phyloP scores from a whole-genome alignment of 1,284 basidiomycete species.

The Phylloboletellus chloephorus region DNA sequence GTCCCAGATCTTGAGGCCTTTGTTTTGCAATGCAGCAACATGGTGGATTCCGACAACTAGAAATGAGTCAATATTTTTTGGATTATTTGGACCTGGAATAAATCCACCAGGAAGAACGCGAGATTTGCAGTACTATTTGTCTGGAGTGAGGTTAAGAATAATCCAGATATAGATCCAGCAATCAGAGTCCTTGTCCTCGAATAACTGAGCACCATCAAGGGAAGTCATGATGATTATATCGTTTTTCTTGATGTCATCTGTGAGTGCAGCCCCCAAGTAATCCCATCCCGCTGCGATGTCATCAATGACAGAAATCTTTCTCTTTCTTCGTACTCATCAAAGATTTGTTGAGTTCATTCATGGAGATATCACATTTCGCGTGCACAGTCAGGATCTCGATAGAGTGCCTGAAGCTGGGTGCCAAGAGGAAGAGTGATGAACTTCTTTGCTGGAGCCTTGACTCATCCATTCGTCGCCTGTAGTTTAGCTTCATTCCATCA shows the following conservation, averaged over 20 bases:
- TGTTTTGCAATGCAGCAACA: background rate
- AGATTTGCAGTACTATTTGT: background rate
- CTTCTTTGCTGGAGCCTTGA: background rate
- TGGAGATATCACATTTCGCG: slow-evolving; percentile 1
- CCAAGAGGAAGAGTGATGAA: background rate
- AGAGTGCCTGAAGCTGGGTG: slow-evolving; percentile 4
- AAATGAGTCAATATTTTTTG: slow-evolving; percentile 8
- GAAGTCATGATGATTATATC: background rate
- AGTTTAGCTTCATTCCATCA: background rate
- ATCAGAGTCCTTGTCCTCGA: slow-evolving; percentile 2
- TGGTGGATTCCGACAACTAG: slow-evolving; percentile 4
- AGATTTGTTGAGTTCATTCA: background rate
- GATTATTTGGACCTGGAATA: slow-evolving; percentile 13
- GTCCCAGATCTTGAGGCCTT: slow-evolving; percentile 7
- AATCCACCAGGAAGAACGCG: slow-evolving; percentile 5
- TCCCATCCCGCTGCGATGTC: background rate
- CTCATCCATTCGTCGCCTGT: background rate
- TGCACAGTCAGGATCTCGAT: background rate
- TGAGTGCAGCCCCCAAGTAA: background rate
- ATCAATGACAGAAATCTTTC: background rate
- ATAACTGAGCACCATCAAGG: slow-evolving; percentile 4
- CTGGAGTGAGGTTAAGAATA: background rate
- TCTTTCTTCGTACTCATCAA: background rate
- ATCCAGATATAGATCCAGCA: slow-evolving; percentile 14
- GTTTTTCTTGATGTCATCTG: background rate